A percentile compares a stretch with the other conserved stretches of the same genome.
phyloP scores from a whole-genome alignment of 2,329 filamentous ascomycete genomes.

The Cladophialophora yegresii region DNA sequence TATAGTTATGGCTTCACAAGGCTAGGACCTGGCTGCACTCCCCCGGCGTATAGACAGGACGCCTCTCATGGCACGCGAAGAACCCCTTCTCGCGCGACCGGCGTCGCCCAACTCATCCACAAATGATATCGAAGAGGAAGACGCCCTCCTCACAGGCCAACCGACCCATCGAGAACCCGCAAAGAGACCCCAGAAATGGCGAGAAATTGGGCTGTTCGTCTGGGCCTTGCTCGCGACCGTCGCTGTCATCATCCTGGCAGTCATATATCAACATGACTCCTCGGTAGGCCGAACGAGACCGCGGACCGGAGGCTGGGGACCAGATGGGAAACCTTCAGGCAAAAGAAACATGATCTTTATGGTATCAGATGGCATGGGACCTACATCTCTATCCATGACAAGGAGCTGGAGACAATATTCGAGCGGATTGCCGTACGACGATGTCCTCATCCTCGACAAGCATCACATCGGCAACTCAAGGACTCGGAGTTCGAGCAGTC shows the following conservation, averaged over 20 bases:
- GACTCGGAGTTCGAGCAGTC: constrained; percentile 77
- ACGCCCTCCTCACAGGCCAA: constrained; percentile 63
- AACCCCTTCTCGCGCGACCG: constrained; percentile 58
- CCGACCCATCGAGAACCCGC: constrained; percentile 39
- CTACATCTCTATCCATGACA: constrained; percentile 83
- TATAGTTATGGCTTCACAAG: neutral
- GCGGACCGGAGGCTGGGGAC: constrained; percentile 42
- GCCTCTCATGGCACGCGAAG: constrained; percentile 42
- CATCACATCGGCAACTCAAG: constrained; percentile 89
- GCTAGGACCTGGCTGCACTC: neutral
- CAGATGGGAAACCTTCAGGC: constrained; percentile 52
- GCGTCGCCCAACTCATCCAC: constrained; percentile 60
- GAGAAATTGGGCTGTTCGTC: constrained; percentile 73
- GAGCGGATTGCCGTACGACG: constrained; percentile 69
- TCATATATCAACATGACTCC: constrained; percentile 72
- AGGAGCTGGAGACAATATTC: constrained; percentile 80
- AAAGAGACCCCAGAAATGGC: constrained; percentile 61
- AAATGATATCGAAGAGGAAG: constrained; percentile 61
- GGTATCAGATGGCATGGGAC: constrained; percentile 99
- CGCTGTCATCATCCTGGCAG: constrained; percentile 74
- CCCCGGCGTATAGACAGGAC: neutral
- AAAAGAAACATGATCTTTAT: constrained; percentile 98
- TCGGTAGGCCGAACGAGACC: constrained; percentile 43
- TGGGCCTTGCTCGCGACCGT: constrained; percentile 84
- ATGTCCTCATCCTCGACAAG: constrained; percentile 77